Evolutionary conservation across 106 monocot genomes (phyloP).

Genomic region (Dendrobium catenatum): DNA sequence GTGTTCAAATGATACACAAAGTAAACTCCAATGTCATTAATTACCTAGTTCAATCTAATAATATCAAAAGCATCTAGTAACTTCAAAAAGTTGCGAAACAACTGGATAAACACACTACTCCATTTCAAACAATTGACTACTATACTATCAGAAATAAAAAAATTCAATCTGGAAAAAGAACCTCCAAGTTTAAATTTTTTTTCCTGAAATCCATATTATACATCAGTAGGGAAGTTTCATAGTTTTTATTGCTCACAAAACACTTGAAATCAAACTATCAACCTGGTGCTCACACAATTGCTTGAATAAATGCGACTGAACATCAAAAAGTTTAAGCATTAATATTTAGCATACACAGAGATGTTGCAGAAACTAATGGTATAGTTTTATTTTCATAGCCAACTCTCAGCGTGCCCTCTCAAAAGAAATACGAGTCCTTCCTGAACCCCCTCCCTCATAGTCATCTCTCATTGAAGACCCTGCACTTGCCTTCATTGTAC

Average conservation of each 20-base stretch:
- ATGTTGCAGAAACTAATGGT: background rate
- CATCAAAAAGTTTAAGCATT: background rate
- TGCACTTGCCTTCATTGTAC: slow-evolving; percentile 93
- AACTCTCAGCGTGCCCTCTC: slow-evolving; percentile 35
- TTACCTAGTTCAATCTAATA: too few species aligned
- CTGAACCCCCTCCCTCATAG: slow-evolving; percentile 79
- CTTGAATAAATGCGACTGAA: background rate
- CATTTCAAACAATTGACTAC: too few species aligned
- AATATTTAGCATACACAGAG: background rate
- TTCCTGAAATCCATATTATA: background rate
- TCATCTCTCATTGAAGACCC: slow-evolving; percentile 93
- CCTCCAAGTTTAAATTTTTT: too few species aligned
- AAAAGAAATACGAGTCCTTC: slow-evolving; percentile 78
- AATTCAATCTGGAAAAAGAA: too few species aligned
- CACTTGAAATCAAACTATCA: background rate
- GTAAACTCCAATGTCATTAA: too few species aligned
- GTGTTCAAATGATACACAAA: too few species aligned
- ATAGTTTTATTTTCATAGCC: background rate
- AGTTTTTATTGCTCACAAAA: background rate
- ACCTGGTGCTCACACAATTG: background rate
- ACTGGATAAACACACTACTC: too few species aligned
- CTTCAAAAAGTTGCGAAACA: too few species aligned
- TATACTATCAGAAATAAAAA: too few species aligned
- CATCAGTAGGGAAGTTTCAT: background rate
- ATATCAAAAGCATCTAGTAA: too few species aligned